A percentile compares a stretch with the other conserved stretches of the same genome.
These are phyloP conservation scores for Oryza longistaminata DNA, from an alignment of 176 grass and related monocot genomes.

Conservation along the genomic window DNA sequence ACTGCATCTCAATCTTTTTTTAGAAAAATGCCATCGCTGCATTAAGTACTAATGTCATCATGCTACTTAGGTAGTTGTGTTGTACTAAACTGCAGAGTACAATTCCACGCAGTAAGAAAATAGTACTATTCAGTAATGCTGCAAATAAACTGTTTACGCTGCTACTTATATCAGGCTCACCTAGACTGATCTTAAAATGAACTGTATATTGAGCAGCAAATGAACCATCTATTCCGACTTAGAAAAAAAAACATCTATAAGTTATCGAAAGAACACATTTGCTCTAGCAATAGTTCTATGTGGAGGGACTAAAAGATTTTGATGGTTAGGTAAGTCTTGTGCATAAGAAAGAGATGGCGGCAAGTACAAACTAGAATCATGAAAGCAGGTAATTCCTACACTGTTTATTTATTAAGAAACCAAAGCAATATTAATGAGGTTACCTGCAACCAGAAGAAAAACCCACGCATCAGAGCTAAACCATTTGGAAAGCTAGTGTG, in stretches of 20 bases:
- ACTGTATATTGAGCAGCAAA: not conserved
- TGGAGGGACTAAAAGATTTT: not conserved
- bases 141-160: slow-evolving; percentile 24
- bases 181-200: not conserved
- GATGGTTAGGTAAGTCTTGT: not conserved
- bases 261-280: slow-evolving; percentile 3
- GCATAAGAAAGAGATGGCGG: not conserved
- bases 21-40: not conserved
- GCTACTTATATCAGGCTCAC: not conserved
- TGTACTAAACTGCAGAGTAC: not conserved
- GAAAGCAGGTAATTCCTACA: not conserved
- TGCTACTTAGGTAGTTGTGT: not conserved
- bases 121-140: not conserved
- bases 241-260: not conserved
- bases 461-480: slow-evolving; percentile 72
- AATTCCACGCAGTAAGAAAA: slow-evolving; percentile 3
- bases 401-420: slow-evolving; percentile 15
- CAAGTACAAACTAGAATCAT: not conserved
- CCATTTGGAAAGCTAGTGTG: slow-evolving; percentile 16
- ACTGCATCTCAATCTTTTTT: not conserved
- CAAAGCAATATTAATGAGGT: not conserved
- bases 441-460: slow-evolving; percentile 90
- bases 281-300: not conserved
- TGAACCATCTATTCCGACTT: slow-evolving; percentile 1
- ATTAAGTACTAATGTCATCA: not conserved